Evolutionary conservation across 1,139 yeast species (phyloP).

Genomic region (Tardiomyces digboiensis): DNA sequence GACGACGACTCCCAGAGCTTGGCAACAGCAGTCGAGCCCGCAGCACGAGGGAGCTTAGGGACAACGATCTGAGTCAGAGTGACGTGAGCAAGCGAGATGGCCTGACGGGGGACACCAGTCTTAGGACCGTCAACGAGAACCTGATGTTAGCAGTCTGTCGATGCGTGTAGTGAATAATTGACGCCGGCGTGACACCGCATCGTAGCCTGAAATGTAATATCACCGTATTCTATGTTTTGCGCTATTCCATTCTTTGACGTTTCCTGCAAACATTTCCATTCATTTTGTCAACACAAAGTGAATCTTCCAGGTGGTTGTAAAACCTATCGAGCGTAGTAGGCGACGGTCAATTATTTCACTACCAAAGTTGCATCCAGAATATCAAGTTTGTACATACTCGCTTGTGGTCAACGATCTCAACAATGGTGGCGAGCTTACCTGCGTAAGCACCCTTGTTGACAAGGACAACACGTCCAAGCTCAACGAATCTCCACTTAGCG

Average conservation of each 20-base stretch:
- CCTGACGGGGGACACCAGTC: constrained; percentile 82
- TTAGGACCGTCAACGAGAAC: constrained; percentile 96
- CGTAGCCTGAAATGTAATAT: too few species aligned
- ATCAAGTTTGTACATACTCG: constrained; percentile 59
- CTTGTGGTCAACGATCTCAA: constrained; percentile 98
- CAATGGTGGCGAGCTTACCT: constrained; percentile 82
- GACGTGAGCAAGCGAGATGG: constrained; percentile 77
- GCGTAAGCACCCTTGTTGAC: constrained; percentile 58
- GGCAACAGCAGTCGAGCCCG: constrained; percentile 74
- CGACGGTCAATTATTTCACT: too few species aligned
- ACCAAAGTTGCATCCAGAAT: too few species aligned
- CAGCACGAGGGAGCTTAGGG: constrained; percentile 85
- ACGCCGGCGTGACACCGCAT: neutral
- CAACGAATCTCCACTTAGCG: constrained; percentile 99
- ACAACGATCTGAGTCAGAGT: constrained; percentile 90
- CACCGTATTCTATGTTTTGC: too few species aligned
- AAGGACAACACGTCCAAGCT: constrained; percentile 98
- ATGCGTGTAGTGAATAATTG: neutral
- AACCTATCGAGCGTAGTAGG: too few species aligned
- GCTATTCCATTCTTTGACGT: too few species aligned
- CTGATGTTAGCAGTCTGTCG: constrained; percentile 26
- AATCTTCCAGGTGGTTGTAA: too few species aligned
- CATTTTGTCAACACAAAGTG: too few species aligned
- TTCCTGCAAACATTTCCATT: too few species aligned
- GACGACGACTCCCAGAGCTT: constrained; percentile 95